A percentile compares a stretch with the other conserved stretches of the same genome.
Evolutionary conservation across 2,329 filamentous ascomycete species (phyloP).

Genomic region (Cladosporium sp.): DNA sequence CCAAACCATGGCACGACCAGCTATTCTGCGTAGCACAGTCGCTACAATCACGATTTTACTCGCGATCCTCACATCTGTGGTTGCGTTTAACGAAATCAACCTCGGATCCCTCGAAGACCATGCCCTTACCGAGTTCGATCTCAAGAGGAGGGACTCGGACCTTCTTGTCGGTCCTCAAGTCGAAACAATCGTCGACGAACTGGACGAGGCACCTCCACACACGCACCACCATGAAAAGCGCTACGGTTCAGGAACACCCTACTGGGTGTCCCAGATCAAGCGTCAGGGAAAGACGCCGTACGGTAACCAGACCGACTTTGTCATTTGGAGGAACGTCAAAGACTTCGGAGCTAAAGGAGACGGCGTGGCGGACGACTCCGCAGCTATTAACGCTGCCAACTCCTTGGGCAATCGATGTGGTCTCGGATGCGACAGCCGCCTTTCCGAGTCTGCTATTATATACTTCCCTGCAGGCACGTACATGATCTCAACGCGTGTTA

Average conservation of each 20-base stretch:
- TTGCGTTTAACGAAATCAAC: conserved; percentile 2
- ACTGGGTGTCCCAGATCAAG: conserved; percentile 45
- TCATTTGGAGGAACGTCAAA: conserved; percentile 51
- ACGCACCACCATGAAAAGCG: conserved; percentile 30
- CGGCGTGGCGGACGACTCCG: conserved; percentile 79
- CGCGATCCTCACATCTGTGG: background rate
- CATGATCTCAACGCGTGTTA: conserved; percentile 72
- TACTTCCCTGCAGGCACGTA: conserved; percentile 93
- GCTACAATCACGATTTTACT: background rate
- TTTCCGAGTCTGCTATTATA: conserved; percentile 76
- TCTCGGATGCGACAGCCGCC: conserved; percentile 71
- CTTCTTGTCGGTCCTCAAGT: background rate
- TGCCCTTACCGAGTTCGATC: conserved; percentile 13
- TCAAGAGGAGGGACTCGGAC: conserved; percentile 2
- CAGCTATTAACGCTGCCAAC: conserved; percentile 40
- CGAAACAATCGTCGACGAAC: background rate
- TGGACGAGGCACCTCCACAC: conserved; percentile 16
- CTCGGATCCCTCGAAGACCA: conserved; percentile 12
- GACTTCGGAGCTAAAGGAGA: conserved; percentile 53
- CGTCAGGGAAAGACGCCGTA: conserved; percentile 44
- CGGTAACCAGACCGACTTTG: conserved; percentile 40
- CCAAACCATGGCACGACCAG: conserved; percentile 9
- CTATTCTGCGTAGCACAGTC: background rate
- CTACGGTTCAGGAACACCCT: conserved; percentile 34
- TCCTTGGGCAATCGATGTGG: conserved; percentile 34